Conservation (phyloP, 2,329 filamentous ascomycete species). For the Thyridium curvatum region DNA sequence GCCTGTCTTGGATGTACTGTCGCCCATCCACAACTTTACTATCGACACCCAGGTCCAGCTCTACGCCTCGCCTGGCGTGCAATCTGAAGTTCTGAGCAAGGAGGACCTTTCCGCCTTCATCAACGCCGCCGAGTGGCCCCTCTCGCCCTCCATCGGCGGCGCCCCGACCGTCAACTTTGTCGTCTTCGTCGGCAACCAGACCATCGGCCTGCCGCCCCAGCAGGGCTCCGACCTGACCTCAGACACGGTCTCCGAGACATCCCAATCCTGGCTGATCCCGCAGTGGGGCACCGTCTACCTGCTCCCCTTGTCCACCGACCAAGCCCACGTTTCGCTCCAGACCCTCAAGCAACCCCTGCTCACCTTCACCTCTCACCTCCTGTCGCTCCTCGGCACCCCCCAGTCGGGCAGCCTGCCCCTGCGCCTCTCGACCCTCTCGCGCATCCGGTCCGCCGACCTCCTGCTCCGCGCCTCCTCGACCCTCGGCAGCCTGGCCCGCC, state of each 20-base stretch:
- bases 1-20: slow-evolving; percentile 73
- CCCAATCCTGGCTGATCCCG: slow-evolving; percentile 79
- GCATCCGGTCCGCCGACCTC: slow-evolving; percentile 80
- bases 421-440: slow-evolving; percentile 74
- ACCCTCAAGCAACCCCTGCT: slow-evolving; percentile 74
- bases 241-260: slow-evolving; percentile 36
- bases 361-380: slow-evolving; percentile 84
- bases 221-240: slow-evolving; percentile 3
- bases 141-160: slow-evolving; percentile 87
- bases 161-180: slow-evolving; percentile 96
- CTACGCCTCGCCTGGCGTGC: slow-evolving; percentile 68
- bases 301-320: slow-evolving; percentile 40
- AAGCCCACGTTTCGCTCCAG: slow-evolving; percentile 51
- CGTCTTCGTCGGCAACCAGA: slow-evolving; percentile 77
- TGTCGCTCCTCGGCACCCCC: slow-evolving; percentile 81
- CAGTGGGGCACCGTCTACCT: slow-evolving; percentile 80
- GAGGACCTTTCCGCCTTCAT: slow-evolving; percentile 91
- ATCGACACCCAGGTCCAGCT: slow-evolving; percentile 95
- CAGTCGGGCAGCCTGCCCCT: slow-evolving; percentile 77
- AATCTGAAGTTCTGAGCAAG: slow-evolving; percentile 62
- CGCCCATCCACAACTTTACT: slow-evolving; percentile 87
- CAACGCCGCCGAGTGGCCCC: slow-evolving; percentile 95
- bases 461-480: slow-evolving; percentile 88
- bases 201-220: slow-evolving; percentile 41
- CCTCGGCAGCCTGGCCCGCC: slow-evolving; percentile 82